These are phyloP conservation scores for Ceratocystiopsis brevicomis DNA, from an alignment of 2,329 filamentous ascomycete species.

Conservation along the genomic window DNA sequence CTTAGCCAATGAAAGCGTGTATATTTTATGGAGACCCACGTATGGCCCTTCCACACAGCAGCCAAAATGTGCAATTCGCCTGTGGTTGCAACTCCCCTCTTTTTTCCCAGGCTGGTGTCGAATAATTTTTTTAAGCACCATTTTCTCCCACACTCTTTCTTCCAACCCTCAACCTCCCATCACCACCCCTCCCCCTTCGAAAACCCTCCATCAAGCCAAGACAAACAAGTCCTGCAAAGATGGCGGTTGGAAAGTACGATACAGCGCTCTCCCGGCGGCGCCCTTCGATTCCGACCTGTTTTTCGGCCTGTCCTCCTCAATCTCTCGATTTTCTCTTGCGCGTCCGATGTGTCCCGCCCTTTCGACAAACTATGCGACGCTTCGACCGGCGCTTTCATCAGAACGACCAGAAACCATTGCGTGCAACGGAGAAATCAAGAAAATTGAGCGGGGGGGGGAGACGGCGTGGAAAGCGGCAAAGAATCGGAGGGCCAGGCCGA, in stretches of 20 bases:
- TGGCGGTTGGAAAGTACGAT: slow-evolving; percentile 42
- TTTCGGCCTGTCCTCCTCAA: neutral
- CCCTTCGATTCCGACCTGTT: neutral
- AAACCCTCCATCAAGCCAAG: slow-evolving; percentile 20
- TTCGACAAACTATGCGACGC: no score
- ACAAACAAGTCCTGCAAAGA: slow-evolving; percentile 31
- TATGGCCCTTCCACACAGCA: neutral
- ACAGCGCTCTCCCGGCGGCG: neutral
- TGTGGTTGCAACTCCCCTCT: slow-evolving; percentile 5
- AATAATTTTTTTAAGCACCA: slow-evolving; percentile 2
- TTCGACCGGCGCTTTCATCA: no score
- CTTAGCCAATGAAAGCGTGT: no score
- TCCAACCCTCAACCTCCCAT: slow-evolving; percentile 10
- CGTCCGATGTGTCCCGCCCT: neutral
- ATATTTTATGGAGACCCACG: no score
- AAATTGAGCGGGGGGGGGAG: neutral
- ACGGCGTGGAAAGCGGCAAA: neutral
- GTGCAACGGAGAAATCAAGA: no score
- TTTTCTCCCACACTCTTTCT: neutral
- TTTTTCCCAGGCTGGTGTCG: slow-evolving; percentile 1
- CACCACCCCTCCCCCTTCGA: slow-evolving; percentile 19
- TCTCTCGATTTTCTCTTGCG: neutral
- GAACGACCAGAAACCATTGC: no score
- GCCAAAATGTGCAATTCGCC: no score
- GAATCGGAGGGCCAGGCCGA: neutral